Base-by-base conservation (phyloP, 2,329 filamentous ascomycete genomes). In the Phialocephala subalpina region DNA sequence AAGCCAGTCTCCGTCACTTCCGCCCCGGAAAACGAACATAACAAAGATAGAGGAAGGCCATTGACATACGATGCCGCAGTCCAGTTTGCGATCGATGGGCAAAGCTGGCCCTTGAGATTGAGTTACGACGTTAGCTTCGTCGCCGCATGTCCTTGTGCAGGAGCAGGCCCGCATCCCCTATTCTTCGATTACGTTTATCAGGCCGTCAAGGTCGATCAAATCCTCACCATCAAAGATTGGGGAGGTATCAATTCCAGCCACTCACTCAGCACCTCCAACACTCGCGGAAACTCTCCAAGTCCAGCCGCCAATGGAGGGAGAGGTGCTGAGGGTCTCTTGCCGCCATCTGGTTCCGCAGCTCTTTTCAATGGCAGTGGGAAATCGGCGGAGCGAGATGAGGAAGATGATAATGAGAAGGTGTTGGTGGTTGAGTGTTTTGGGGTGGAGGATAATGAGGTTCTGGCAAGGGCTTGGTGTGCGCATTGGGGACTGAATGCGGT, bases 391-490 rank as follows among this genome's bases (percentile, higher is more conserved):
- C 58, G 57, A 38, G 12, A 55, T 45, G 53, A 72, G 74, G 45
- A 82, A 16, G 80, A 83, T 20, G 86, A 89, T 62, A 81, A 87
- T 29, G 90, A 91, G 70, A 86, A 86, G 71, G 90, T 94, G 3
- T 80, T 94, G 9, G 88, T 90, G 4, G 83, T 93, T 16, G 90
- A 93, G 78, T 89, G 90, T 0, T 89, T 92, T 75, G 91, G 91
- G 0, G 90, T 91, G 25, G 82, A 82, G 58, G 91, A 93, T 77
- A 93, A 93, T 70, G 91, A 93, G 77, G 91, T 93, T 3, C 84
- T 94, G 72, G 91, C 89, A 0, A 82, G 91, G 68, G 90, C 91
- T 7, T 94, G 91, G 91, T 93, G 91, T 76, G 86, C 90, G 63
- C 89, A 92, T 73, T 92, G 90, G 86, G 91, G 91, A 2, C 78